Evolutionary conservation across 1,139 yeast genomes (phyloP), one percentile per base, ranked within the genome.

Genomic region (Eremothecium cymbalariae): DNA sequence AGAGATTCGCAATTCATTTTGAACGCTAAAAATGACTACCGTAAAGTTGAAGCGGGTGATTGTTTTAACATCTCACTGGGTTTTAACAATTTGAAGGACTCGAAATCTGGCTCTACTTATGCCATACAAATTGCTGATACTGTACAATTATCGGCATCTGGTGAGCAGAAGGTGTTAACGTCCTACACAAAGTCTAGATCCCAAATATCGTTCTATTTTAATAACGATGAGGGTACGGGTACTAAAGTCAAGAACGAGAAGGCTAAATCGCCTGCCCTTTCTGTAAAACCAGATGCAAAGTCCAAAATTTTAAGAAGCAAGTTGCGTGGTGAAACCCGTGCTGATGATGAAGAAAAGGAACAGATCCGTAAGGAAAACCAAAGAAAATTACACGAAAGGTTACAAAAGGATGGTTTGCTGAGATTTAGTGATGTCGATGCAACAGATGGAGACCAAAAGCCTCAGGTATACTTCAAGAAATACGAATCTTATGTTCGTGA

Each of bases 401-500:
- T 94, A 53, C 90, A 81, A 55, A 83, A 82, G 52, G 86, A 80
- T 53, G 98, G 97, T 14, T 63, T 80, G 40, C 70, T 80, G 31
- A 70, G 93, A 55, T 83, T 78, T 47, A 77, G 81, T 40, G 77
- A 80, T 32, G 81, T 81, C 8, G 90, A 76, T 58, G 85, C 85
- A 3, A 67, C 72, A 14, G 81, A 73, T 48, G 67, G 72, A 2
- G 70, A 71, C 32, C 93, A 77, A 33, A 69, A 70, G 43, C 77
- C 76, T 45, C 84, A 82, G 7, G 81, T 78, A 19, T 53, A 50
- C 33, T 85, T 90, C 66, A 85, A 84, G 53, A 81, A 83, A 56
- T 90, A 84, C 59, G 98, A 90, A 63, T 86, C 97, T 0, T 90
- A 90, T 60, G 77, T 88, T 31, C 72, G 96, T 50, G 98, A 90